Conservation (phyloP, 108 stramenopile genomes). For the Licmophora abbreviata region DNA sequence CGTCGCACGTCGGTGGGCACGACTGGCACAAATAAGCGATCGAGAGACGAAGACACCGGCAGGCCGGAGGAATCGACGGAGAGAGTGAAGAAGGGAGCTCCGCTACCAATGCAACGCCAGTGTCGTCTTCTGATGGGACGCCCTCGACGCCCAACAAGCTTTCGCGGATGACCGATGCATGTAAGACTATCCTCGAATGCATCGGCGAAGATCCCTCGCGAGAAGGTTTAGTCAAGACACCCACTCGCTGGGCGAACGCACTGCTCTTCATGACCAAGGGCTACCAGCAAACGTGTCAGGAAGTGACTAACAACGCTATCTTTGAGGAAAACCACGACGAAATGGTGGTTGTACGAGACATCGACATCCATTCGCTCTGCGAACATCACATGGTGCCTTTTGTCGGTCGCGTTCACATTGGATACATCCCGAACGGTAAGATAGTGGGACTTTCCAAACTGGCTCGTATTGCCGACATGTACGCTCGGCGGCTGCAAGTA, state of each 20-base stretch:
- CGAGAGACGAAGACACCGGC: slow-evolving; percentile 7
- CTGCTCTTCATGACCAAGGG: slow-evolving; percentile 90
- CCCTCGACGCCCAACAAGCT: slow-evolving; percentile 25
- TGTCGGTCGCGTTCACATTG: slow-evolving; percentile 91
- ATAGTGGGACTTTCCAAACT: slow-evolving; percentile 92
- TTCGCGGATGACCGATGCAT: slow-evolving; percentile 74
- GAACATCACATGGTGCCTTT: slow-evolving; percentile 99
- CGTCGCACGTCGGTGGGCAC: slow-evolving; percentile 4
- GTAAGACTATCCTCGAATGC: slow-evolving; percentile 87
- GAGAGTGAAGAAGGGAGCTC: slow-evolving; percentile 7
- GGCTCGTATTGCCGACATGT: slow-evolving; percentile 92
- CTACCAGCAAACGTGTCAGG: slow-evolving; percentile 59
- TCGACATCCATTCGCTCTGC: slow-evolving; percentile 92
- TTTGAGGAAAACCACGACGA: slow-evolving; percentile 90
- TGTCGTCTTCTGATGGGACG: slow-evolving; percentile 3
- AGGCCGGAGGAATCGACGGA: no score
- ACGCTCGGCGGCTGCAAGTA: slow-evolving; percentile 91
- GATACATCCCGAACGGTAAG: slow-evolving; percentile 95
- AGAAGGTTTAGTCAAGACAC: slow-evolving; percentile 91
- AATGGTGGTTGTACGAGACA: slow-evolving; percentile 96
- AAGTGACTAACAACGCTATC: slow-evolving; percentile 87
- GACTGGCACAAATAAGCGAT: background rate
- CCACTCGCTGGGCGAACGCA: slow-evolving; percentile 92
- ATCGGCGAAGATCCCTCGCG: slow-evolving; percentile 93
- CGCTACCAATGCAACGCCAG: slow-evolving; percentile 1